Conservation (phyloP, 345 rosid species). For the Linum tenue region DNA sequence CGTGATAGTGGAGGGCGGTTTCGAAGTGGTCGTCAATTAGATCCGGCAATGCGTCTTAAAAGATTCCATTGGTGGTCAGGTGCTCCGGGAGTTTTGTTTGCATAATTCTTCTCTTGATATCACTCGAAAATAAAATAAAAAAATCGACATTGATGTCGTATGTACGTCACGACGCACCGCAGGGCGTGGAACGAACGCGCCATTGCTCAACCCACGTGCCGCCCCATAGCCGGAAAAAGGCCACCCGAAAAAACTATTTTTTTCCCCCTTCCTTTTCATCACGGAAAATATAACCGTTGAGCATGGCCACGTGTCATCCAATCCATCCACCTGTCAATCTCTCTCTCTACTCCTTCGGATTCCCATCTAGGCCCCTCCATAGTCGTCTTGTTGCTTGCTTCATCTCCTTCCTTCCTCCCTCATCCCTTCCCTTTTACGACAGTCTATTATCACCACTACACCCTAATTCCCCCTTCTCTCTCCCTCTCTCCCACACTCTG, state of each 20-base stretch:
- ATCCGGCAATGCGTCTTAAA: too few species aligned
- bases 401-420: not conserved
- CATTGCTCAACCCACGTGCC: too few species aligned
- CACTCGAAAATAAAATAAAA: too few species aligned
- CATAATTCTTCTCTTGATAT: too few species aligned
- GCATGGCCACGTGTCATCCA: not conserved
- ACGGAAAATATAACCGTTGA: not conserved
- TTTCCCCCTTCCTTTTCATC: not conserved
- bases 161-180: too few species aligned
- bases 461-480: not conserved
- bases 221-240: not conserved
- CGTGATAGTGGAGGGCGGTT: too few species aligned
- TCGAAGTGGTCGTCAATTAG: too few species aligned
- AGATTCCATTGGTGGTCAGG: too few species aligned
- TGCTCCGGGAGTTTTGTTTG: too few species aligned
- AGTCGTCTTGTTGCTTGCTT: not conserved
- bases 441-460: not conserved
- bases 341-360: not conserved
- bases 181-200: too few species aligned
- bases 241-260: not conserved
- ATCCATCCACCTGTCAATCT: not conserved
- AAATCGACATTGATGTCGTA: too few species aligned
- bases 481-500: not conserved
- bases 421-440: not conserved
- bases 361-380: not conserved